Percentiles rank a stretch among this genome's conserved stretches.
These are phyloP conservation scores for Davidsoniella australis DNA, from an alignment of 2,329 filamentous ascomycete genomes.

Conservation along the genomic window DNA sequence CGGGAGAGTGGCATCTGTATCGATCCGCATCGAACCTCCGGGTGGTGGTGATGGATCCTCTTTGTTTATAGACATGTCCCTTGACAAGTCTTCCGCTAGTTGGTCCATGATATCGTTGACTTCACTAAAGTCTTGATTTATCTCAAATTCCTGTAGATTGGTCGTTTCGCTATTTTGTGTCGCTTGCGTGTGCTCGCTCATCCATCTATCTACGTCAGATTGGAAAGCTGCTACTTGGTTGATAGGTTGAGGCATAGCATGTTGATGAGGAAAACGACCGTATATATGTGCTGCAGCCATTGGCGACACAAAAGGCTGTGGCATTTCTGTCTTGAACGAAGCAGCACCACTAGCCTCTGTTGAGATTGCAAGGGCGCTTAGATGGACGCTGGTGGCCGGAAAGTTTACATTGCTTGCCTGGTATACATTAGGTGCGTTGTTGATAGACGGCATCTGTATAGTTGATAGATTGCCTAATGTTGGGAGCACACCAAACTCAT, in stretches of 20 bases:
- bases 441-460: not conserved
- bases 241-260: not conserved
- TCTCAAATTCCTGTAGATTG: not conserved
- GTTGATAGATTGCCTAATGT: too few species aligned
- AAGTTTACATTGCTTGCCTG: not conserved
- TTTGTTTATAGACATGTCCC: conserved; percentile 4
- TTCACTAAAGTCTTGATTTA: conserved; percentile 19
- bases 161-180: not conserved
- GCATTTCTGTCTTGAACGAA: not conserved
- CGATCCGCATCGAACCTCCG: conserved; percentile 6
- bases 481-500: too few species aligned
- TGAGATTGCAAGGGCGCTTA: not conserved
- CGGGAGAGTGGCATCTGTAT: conserved; percentile 10
- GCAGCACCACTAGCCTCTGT: not conserved
- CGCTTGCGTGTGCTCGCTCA: conserved; percentile 19
- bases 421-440: not conserved
- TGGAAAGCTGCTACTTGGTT: conserved; percentile 21
- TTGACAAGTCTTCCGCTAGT: conserved; percentile 24
- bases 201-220: conserved; percentile 26
- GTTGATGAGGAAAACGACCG: conserved; percentile 13
- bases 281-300: conserved; percentile 4
- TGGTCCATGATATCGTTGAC: conserved; percentile 28
- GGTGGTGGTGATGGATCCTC: not conserved
- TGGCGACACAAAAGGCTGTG: conserved; percentile 7
- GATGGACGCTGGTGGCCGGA: not conserved